Conservation (phyloP, 2,329 filamentous ascomycete species). For the Grosmannia huntii region DNA sequence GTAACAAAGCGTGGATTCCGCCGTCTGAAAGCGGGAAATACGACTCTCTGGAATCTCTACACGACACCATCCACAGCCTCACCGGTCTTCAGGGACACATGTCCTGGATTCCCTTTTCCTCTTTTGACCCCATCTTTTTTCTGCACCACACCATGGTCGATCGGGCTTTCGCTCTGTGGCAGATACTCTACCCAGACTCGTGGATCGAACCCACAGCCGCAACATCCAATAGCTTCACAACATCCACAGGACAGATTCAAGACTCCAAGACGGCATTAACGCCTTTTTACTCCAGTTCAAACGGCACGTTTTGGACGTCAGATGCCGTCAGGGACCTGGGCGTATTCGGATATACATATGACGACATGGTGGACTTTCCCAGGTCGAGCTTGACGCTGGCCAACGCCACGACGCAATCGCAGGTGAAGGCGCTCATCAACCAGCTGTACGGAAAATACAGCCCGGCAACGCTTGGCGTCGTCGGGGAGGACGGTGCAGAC, state of each 20-base stretch:
- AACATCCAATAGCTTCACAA: conserved; percentile 49
- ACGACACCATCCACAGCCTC: conserved; percentile 49
- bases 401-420: conserved; percentile 22
- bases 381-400: conserved; percentile 12
- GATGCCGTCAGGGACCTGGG: conserved; percentile 44
- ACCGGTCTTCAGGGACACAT: conserved; percentile 54
- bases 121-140: conserved; percentile 70
- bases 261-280: conserved; percentile 45
- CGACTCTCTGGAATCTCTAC: conserved; percentile 54
- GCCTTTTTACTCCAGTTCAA: conserved; percentile 49
- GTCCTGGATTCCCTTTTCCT: conserved; percentile 56
- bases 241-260: conserved; percentile 37
- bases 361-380: conserved; percentile 33
- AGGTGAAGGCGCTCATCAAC: conserved; percentile 44
- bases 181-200: conserved; percentile 54
- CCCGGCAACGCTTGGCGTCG: conserved; percentile 19
- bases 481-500: background rate
- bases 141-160: conserved; percentile 68
- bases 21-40: conserved; percentile 32
- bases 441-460: conserved; percentile 42
- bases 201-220: conserved; percentile 48
- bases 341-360: conserved; percentile 62
- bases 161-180: conserved; percentile 65
- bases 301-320: conserved; percentile 56
- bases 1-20: conserved; percentile 52